Percentiles rank a stretch among this genome's conserved stretches.
Conservation (phyloP, 179 eudicot genomes). For the Silene coronaria region DNA sequence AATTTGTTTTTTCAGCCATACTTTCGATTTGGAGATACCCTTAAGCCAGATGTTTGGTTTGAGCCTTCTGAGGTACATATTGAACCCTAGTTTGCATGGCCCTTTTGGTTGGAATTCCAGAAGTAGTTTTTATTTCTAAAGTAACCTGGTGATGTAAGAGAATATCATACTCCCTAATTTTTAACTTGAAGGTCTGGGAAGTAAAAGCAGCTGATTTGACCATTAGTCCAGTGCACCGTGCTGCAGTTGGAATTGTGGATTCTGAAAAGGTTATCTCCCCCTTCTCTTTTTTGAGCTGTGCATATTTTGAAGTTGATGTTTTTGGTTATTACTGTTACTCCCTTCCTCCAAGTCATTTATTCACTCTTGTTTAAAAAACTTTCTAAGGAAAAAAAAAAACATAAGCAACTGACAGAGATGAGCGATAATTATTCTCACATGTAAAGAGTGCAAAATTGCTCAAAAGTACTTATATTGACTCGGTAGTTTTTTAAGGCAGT, state of each 20-base stretch:
- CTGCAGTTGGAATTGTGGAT: slow-evolving; percentile 79
- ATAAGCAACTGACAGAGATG: no score
- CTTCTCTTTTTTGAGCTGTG: background rate
- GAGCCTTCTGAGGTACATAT: slow-evolving; percentile 72
- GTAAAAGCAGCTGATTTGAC: slow-evolving; percentile 96
- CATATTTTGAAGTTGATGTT: background rate
- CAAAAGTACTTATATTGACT: background rate
- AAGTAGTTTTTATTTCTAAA: background rate
- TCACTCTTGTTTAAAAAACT: no score
- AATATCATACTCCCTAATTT: slow-evolving; percentile 5
- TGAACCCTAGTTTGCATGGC: background rate
- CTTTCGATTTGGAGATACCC: slow-evolving; percentile 61
- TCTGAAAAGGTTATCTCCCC: slow-evolving; percentile 50
- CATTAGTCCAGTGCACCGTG: slow-evolving; percentile 86
- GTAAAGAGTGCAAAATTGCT: no score
- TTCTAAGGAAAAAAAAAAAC: no score
- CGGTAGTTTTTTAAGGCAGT: background rate
- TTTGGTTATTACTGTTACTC: background rate
- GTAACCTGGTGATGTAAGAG: background rate
- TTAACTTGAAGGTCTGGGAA: slow-evolving; percentile 74
- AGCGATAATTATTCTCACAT: no score
- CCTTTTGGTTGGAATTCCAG: background rate
- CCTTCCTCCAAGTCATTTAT: background rate
- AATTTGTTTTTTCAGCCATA: slow-evolving; percentile 52
- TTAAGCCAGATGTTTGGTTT: slow-evolving; percentile 88